These are phyloP conservation scores for Xylaria flabelliformis DNA, from an alignment of 495 filamentous ascomycete species.

Conservation along the genomic window DNA sequence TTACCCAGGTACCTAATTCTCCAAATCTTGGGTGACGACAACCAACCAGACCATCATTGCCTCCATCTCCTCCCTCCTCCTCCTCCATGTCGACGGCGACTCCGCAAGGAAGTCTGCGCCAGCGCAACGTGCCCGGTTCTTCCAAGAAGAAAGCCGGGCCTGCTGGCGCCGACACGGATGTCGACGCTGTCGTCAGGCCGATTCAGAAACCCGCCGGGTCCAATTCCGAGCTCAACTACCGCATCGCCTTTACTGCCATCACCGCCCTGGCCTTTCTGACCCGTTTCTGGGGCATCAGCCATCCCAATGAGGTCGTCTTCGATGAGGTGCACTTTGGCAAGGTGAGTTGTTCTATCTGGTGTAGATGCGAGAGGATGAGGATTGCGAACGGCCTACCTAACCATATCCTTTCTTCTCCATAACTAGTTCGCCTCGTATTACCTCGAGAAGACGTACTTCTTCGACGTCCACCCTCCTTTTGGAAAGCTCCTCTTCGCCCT, in stretches of 20 bases:
- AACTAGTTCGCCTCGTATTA: slow-evolving; percentile 93
- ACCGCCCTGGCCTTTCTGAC: slow-evolving; percentile 87
- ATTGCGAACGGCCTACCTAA: slow-evolving; percentile 25
- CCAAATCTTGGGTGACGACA: slow-evolving; percentile 19
- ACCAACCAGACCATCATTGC: slow-evolving; percentile 21
- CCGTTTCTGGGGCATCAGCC: slow-evolving; percentile 91
- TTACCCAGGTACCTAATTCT: not conserved
- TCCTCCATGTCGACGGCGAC: slow-evolving; percentile 43
- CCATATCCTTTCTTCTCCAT: not conserved
- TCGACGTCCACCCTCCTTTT: slow-evolving; percentile 98
- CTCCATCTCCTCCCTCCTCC: no score
- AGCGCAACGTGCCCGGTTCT: slow-evolving; percentile 55
- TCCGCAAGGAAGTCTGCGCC: slow-evolving; percentile 59
- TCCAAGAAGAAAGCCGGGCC: slow-evolving; percentile 52
- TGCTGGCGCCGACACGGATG: slow-evolving; percentile 51
- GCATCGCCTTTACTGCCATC: slow-evolving; percentile 76
- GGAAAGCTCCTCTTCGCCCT: slow-evolving; percentile 90
- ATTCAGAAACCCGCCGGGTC: slow-evolving; percentile 37
- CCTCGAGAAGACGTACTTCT: slow-evolving; percentile 97
- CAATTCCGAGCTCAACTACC: slow-evolving; percentile 79
- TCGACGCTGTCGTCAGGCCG: slow-evolving; percentile 49
- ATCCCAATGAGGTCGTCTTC: slow-evolving; percentile 96
- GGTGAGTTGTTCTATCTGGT: slow-evolving; percentile 57
- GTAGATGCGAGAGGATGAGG: not conserved
- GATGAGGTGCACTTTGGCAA: slow-evolving; percentile 99